phyloP scores from a whole-genome alignment of 371 early-diverging fungal genomes.

The Coemansia sp. region DNA sequence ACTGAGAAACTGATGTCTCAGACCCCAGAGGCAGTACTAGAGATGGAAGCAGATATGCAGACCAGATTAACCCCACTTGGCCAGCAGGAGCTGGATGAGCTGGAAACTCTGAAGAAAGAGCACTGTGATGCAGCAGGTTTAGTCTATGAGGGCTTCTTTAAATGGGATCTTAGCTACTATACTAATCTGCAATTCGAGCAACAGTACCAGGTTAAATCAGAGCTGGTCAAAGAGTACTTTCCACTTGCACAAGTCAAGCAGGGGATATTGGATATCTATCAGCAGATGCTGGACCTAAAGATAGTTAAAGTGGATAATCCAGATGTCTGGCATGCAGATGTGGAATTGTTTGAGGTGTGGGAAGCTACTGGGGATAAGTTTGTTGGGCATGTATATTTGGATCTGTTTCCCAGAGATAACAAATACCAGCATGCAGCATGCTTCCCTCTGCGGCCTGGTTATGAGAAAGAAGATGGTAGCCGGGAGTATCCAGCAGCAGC shows the following conservation, averaged over 20 bases:
- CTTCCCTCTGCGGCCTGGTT: neutral
- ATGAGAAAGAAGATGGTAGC: neutral
- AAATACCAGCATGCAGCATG: slow-evolving; percentile 55
- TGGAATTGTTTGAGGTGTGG: slow-evolving; percentile 57
- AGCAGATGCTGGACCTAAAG: slow-evolving; percentile 60
- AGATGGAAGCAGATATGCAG: no score
- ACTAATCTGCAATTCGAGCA: slow-evolving; percentile 61
- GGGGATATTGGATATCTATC: slow-evolving; percentile 67
- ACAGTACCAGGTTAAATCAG: slow-evolving; percentile 65
- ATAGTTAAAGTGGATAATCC: slow-evolving; percentile 60
- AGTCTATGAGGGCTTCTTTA: no score
- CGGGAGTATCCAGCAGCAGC: neutral
- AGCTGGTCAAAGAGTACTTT: slow-evolving; percentile 73
- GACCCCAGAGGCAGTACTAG: neutral
- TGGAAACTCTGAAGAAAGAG: no score
- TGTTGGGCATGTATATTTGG: slow-evolving; percentile 73
- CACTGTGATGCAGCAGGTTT: no score
- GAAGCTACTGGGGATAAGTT: slow-evolving; percentile 57
- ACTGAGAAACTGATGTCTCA: neutral
- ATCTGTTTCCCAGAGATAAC: slow-evolving; percentile 70
- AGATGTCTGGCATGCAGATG: slow-evolving; percentile 19
- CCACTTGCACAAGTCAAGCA: slow-evolving; percentile 59
- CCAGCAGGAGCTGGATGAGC: slow-evolving; percentile 55
- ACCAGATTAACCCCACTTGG: slow-evolving; percentile 53
- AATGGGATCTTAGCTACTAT: no score